phyloP scores from a whole-genome alignment of 106 monocot genomes.

The Platanthera guangdongensis region DNA sequence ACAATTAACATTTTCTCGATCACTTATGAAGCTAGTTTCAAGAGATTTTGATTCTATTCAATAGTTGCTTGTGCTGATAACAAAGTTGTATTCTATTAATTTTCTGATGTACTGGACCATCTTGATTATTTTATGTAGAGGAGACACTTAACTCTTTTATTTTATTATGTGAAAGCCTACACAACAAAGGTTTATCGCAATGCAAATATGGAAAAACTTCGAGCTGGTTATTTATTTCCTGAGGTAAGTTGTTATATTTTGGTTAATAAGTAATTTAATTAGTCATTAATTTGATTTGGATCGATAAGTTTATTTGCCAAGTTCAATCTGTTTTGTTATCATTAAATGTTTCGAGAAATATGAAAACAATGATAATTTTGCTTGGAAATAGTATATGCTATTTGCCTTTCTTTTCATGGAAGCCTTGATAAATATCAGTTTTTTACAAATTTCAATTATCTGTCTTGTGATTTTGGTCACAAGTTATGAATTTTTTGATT shows the following conservation, averaged over 20 bases:
- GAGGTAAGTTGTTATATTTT: conserved; percentile 46
- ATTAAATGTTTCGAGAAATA: neutral
- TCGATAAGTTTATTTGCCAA: neutral
- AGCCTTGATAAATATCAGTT: neutral
- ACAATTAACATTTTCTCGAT: too few relatives aligned
- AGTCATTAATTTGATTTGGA: neutral
- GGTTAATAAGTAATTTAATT: neutral
- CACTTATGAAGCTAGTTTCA: too few relatives aligned
- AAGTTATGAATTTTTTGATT: neutral
- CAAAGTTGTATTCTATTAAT: neutral
- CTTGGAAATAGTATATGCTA: neutral
- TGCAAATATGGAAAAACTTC: conserved; percentile 80
- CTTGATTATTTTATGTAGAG: neutral
- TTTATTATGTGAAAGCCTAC: conserved; percentile 35
- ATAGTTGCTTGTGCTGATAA: too few relatives aligned
- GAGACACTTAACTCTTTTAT: neutral
- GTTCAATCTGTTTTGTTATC: neutral
- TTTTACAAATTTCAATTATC: neutral
- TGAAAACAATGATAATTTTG: neutral
- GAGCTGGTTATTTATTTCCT: conserved; percentile 89
- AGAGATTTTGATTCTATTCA: too few relatives aligned
- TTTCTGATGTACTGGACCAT: neutral
- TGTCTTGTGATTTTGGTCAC: neutral
- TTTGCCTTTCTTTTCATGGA: neutral
- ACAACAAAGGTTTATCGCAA: conserved; percentile 77